These are phyloP conservation scores for Centella asiatica DNA, from an alignment of 129 eudicot genomes.

Conservation along the genomic window DNA sequence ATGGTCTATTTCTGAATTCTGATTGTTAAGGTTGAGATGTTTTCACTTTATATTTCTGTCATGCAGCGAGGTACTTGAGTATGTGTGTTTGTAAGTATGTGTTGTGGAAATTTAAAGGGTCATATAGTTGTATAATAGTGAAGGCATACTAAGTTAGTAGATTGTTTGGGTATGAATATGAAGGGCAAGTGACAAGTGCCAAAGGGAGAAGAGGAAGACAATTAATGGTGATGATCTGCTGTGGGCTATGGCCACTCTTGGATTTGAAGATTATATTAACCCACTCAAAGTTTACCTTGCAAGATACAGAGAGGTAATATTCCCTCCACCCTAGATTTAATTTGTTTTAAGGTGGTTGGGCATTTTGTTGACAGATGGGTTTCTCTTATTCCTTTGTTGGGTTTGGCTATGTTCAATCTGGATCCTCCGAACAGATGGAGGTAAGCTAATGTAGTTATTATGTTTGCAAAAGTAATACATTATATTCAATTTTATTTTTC, in stretches of 20 bases:
- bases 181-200: constrained; percentile 92
- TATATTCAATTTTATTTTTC: not conserved
- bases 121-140: too few relatives aligned
- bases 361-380: constrained; percentile 16
- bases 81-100: too few relatives aligned
- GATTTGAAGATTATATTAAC: constrained; percentile 79
- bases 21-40: too few relatives aligned
- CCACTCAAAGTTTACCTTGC: constrained; percentile 60
- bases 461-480: not conserved
- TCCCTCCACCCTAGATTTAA: not conserved
- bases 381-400: not conserved
- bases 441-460: constrained; percentile 28
- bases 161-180: constrained; percentile 14
- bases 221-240: constrained; percentile 81
- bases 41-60: too few relatives aligned
- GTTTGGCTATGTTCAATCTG: constrained; percentile 15
- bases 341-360: not conserved
- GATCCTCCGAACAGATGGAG: constrained; percentile 54
- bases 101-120: too few relatives aligned
- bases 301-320: constrained; percentile 60
- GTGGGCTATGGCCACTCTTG: constrained; percentile 86
- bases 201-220: constrained; percentile 83
- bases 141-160: not conserved
- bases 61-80: too few relatives aligned
- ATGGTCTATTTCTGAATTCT: too few relatives aligned